Base-by-base conservation (phyloP, 768 basidiomycete species). In the Calocybe indica region DNA sequence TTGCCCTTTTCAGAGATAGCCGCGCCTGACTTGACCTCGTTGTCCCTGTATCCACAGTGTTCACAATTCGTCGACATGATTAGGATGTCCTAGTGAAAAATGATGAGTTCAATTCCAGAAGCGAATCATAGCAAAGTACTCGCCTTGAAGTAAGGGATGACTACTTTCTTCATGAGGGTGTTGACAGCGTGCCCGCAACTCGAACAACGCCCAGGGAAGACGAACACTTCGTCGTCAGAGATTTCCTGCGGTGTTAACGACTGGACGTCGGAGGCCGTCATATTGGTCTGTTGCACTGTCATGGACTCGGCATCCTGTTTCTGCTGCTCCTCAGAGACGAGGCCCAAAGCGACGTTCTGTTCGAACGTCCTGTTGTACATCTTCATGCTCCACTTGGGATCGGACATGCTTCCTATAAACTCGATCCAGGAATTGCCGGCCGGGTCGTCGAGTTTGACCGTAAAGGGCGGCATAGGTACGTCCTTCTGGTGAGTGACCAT, bases 11-110 rank as follows among this genome's bases (percentile, higher is more conserved):
- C 79, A 3, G 95, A 90, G 48, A 97, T 90, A 12, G 42, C 42
- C 31, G 42, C 42, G 14, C 42, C 42, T 1, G 42, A 43, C 12
- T 99, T 99, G 59, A 99, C 88, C 68, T 99, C 96, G 58, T 94
- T 98, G 66, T 99, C 96, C 48, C 91, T 78, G 66, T 98, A 99
- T 1, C 96, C 96, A 64, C 96, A 99, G 44, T 70, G 66, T 49
- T 93, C 91, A 63, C 96, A 98, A 62, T 96, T 97, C 5, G 94
- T 94, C 15, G 95, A 95, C 93, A 97, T 97, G 67, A 98, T 95
- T 46, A 98, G 69, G 47, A 92, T 85, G 56, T 99, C 93, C 94
- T 96, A 45, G 6, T 32, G 6, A 29, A 40, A 9, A 34, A 42
- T 5, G 12, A 29, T 12, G 7, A 10, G 31, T 33, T 47, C 12